Evolutionary conservation across 2,329 filamentous ascomycete species (phyloP).

Genomic region (Sporothrix dimorphospora): DNA sequence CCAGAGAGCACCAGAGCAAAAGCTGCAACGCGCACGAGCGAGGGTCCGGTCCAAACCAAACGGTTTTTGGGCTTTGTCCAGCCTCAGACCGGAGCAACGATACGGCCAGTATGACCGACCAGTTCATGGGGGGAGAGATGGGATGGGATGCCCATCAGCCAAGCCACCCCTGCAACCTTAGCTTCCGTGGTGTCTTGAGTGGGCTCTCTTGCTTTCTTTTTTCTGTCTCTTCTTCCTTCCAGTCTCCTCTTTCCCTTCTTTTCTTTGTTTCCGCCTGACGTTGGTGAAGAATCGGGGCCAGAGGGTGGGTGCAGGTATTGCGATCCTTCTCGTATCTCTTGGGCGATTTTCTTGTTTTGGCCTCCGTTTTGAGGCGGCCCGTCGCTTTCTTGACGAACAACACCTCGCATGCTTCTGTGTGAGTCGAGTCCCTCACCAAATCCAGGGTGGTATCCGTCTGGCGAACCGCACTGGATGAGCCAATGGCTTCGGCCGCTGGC

Average conservation of each 20-base stretch:
- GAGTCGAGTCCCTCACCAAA: neutral
- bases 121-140: neutral
- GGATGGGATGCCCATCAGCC: neutral
- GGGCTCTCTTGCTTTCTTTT: slow-evolving; percentile 7
- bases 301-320: neutral
- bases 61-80: slow-evolving; percentile 13
- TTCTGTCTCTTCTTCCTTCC: neutral
- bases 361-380: slow-evolving; percentile 16
- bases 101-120: neutral
- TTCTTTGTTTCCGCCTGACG: neutral
- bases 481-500: slow-evolving; percentile 22
- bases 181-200: neutral
- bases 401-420: neutral
- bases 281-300: neutral
- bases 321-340: slow-evolving; percentile 1
- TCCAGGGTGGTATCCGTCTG: neutral
- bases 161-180: slow-evolving; percentile 13
- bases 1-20: neutral
- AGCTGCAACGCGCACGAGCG: neutral
- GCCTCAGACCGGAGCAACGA: neutral
- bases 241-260: neutral
- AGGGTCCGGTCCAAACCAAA: slow-evolving; percentile 1
- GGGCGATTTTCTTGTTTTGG: neutral
- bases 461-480: slow-evolving; percentile 18
- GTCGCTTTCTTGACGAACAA: neutral